phyloP scores from a whole-genome alignment of 176 grass and related monocot genomes.

The Neostapfia colusana region DNA sequence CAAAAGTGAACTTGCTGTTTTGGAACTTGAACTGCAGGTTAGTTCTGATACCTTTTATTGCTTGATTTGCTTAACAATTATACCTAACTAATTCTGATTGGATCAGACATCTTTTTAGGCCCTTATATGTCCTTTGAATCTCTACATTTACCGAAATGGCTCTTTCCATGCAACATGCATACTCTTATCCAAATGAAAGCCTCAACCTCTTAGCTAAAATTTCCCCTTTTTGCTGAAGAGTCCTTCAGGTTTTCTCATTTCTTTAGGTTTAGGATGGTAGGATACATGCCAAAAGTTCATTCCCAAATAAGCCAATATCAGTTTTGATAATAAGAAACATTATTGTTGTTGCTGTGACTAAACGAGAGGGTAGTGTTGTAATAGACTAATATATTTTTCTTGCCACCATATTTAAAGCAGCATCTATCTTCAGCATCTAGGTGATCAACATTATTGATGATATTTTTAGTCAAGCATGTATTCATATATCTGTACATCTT shows the following conservation, averaged over 20 bases:
- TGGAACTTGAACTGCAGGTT: slow-evolving; percentile 96
- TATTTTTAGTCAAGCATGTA: slow-evolving; percentile 25
- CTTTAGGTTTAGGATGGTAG: neutral
- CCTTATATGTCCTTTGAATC: neutral
- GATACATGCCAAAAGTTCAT: neutral
- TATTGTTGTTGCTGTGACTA: neutral
- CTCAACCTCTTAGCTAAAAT: neutral
- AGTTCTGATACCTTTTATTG: slow-evolving; percentile 23
- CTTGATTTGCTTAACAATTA: neutral
- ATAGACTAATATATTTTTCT: neutral
- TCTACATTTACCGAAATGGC: slow-evolving; percentile 7
- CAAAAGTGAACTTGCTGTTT: slow-evolving; percentile 86
- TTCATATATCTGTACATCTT: slow-evolving; percentile 30
- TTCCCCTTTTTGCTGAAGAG: neutral
- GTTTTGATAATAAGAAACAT: neutral
- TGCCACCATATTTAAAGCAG: neutral
- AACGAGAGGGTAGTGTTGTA: neutral
- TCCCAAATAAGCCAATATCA: neutral
- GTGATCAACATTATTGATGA: neutral
- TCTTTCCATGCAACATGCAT: slow-evolving; percentile 12
- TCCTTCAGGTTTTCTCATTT: neutral
- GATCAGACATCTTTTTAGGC: neutral
- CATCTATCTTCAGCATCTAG: slow-evolving; percentile 4
- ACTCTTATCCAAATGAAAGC: neutral
- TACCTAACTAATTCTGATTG: slow-evolving; percentile 9